Conservation (phyloP, 164 flowering plant genomes). For the Vitis cinerea region DNA sequence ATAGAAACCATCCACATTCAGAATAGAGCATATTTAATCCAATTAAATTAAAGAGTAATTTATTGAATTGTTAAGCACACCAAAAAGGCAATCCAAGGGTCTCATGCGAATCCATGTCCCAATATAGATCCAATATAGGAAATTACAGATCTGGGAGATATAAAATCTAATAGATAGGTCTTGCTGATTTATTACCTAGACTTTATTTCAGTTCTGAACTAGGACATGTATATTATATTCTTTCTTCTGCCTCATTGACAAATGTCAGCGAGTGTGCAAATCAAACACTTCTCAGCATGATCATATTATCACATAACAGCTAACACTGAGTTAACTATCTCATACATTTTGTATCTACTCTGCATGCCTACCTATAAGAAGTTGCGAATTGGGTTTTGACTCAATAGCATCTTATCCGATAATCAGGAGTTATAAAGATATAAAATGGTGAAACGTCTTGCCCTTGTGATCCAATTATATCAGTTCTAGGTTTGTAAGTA, state of each 20-base stretch:
- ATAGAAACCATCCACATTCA: too few species aligned
- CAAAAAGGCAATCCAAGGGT: background rate
- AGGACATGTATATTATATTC: background rate
- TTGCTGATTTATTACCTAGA: background rate
- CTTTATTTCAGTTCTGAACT: background rate
- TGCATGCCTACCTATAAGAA: too few species aligned
- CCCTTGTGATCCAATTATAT: too few species aligned
- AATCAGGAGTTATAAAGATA: background rate
- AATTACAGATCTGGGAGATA: background rate
- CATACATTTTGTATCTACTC: background rate
- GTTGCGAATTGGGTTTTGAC: background rate
- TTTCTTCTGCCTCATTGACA: background rate
- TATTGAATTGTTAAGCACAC: background rate
- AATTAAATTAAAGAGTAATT: background rate
- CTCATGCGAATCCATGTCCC: background rate
- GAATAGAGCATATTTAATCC: background rate
- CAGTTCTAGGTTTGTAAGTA: too few species aligned
- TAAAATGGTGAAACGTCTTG: too few species aligned
- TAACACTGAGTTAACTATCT: background rate
- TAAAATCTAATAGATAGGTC: background rate
- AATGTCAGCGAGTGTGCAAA: too few species aligned
- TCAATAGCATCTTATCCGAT: background rate
- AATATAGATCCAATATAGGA: background rate
- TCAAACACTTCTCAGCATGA: too few species aligned
- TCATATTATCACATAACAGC: too few species aligned